Conservation (phyloP, 2,329 filamentous ascomycete species). For the Fusarium redolens region DNA sequence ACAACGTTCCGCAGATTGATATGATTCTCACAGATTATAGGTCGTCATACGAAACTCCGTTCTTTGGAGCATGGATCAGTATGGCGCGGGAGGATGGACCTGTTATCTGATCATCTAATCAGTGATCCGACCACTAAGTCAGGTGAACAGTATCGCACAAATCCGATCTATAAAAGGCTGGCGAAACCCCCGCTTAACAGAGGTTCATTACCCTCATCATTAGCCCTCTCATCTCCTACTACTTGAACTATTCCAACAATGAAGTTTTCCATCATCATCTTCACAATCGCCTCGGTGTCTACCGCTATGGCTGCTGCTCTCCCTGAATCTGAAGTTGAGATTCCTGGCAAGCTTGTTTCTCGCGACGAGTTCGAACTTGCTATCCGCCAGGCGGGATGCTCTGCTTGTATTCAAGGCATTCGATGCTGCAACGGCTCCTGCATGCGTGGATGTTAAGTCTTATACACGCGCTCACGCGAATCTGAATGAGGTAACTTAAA, state of each 20-base stretch:
- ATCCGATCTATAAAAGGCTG: background rate
- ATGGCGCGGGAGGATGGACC: accelerated
- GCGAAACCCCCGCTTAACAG: accelerated
- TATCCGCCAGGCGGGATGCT: background rate
- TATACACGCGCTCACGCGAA: background rate
- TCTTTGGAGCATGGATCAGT: background rate
- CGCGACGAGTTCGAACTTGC: background rate
- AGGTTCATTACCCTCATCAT: accelerated
- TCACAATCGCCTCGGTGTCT: background rate
- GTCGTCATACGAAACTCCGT: background rate
- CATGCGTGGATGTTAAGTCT: background rate
- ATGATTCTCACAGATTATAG: accelerated
- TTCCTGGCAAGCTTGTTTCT: background rate
- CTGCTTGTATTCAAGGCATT: background rate
- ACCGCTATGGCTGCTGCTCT: background rate
- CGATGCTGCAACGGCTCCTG: background rate
- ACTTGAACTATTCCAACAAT: background rate
- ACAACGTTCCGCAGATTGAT: background rate
- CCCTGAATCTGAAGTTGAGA: background rate
- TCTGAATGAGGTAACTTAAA: background rate
- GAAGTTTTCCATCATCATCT: background rate
- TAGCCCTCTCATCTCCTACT: too few species aligned
- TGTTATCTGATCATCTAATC: background rate
- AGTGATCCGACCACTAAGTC: background rate
- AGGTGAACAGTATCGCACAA: accelerated